Evolutionary conservation across 768 basidiomycete genomes (phyloP).

Genomic region (Phylloporus sp.): DNA sequence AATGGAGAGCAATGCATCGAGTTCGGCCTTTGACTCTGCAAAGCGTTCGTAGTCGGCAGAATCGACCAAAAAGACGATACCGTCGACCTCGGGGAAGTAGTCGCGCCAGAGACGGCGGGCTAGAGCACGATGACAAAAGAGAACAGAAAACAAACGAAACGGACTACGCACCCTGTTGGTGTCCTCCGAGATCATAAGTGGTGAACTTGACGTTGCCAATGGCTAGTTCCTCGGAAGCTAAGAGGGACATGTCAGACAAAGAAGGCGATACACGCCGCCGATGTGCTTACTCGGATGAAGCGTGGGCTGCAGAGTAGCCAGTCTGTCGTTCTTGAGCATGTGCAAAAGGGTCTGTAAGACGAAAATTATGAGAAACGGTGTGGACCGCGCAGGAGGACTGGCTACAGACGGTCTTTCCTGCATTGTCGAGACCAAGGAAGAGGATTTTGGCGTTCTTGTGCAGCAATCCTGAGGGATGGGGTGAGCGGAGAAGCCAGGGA

Average conservation of each 20-base stretch:
- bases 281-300: conserved; percentile 86
- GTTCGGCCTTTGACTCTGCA: conserved; percentile 92
- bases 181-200: conserved; percentile 96
- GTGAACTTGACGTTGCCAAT: conserved; percentile 99
- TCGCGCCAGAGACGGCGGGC: conserved; percentile 99
- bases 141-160: neutral
- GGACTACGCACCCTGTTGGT: conserved; percentile 73
- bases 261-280: neutral
- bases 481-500: neutral
- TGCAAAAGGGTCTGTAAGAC: conserved; percentile 83
- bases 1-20: conserved; percentile 92
- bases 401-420: conserved; percentile 87
- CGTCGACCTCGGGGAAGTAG: conserved; percentile 99
- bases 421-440: conserved; percentile 98
- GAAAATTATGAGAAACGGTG: conserved; percentile 2
- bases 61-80: conserved; percentile 97
- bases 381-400: neutral
- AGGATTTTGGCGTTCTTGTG: conserved; percentile 99
- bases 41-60: conserved; percentile 96
- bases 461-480: conserved; percentile 57
- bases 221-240: conserved; percentile 97
- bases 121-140: conserved; percentile 19
- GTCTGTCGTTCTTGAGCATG: conserved; percentile 99
- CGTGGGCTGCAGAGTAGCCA: conserved; percentile 96
- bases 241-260: conserved; percentile 6